phyloP scores from a whole-genome alignment of 495 filamentous ascomycete genomes.

The Corynascus novoguineensis region DNA sequence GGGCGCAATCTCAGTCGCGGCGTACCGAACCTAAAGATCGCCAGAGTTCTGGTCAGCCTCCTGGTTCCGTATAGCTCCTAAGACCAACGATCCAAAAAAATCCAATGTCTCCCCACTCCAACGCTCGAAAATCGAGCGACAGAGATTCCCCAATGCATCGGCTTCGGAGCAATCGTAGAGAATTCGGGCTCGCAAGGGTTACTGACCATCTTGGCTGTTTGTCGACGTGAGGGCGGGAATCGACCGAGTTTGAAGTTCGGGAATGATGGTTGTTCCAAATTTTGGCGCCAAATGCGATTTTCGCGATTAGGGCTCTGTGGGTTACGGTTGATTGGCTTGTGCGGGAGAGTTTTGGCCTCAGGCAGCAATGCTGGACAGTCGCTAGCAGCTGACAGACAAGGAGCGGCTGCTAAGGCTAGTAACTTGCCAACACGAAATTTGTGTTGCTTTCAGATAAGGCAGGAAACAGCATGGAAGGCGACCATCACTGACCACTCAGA shows the following conservation, averaged over 20 bases:
- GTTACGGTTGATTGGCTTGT: slow-evolving; percentile 27
- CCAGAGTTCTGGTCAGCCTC: slow-evolving; percentile 37
- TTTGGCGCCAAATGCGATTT: slow-evolving; percentile 34
- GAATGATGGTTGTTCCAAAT: slow-evolving; percentile 29
- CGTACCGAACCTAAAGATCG: slow-evolving; percentile 84
- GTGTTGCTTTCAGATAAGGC: neutral
- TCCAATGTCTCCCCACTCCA: slow-evolving; percentile 5
- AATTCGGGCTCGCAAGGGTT: slow-evolving; percentile 11
- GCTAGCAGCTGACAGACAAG: neutral
- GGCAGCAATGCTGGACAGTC: slow-evolving; percentile 8
- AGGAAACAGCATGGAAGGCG: neutral
- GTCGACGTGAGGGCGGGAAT: slow-evolving; percentile 33
- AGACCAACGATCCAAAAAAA: neutral
- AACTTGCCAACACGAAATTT: neutral
- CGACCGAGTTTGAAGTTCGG: slow-evolving; percentile 30
- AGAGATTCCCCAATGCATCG: slow-evolving; percentile 8
- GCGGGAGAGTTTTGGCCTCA: slow-evolving; percentile 18
- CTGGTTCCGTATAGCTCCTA: slow-evolving; percentile 3
- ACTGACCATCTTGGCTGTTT: slow-evolving; percentile 40
- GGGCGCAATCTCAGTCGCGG: slow-evolving; percentile 78
- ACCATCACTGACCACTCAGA: slow-evolving; percentile 15
- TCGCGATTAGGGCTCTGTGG: slow-evolving; percentile 39
- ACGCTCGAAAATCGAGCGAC: slow-evolving; percentile 8
- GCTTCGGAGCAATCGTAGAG: slow-evolving; percentile 5
- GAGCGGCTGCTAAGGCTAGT: slow-evolving; percentile 13